These are phyloP conservation scores for Globisporangium emineosum DNA, from an alignment of 352 stramenopile species.

Conservation along the genomic window DNA sequence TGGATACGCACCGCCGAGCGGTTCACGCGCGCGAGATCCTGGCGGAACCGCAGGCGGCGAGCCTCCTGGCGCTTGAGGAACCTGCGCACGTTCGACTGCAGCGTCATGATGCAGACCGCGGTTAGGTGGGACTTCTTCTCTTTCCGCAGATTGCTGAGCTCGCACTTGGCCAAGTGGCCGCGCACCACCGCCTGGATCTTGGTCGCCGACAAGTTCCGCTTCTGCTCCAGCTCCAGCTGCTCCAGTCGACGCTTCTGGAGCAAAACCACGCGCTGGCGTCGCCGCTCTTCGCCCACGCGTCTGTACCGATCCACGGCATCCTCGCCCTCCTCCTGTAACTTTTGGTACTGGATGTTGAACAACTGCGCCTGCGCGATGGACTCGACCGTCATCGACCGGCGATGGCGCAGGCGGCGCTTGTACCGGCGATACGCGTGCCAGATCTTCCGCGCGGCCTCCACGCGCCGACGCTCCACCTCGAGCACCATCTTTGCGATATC, in stretches of 20 bases:
- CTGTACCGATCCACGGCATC: slow-evolving; percentile 37
- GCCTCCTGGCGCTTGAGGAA: slow-evolving; percentile 45
- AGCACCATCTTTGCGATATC: slow-evolving; percentile 16
- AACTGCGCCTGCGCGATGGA: slow-evolving; percentile 51
- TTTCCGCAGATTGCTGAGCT: slow-evolving; percentile 26
- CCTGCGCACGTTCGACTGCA: slow-evolving; percentile 68
- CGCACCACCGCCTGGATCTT: slow-evolving; percentile 51
- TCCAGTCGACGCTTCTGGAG: slow-evolving; percentile 51
- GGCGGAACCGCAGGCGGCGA: slow-evolving; percentile 38
- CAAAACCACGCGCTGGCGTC: slow-evolving; percentile 49
- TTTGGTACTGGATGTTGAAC: slow-evolving; percentile 37
- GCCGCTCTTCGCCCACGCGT: slow-evolving; percentile 45
- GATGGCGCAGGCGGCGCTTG: slow-evolving; percentile 38
- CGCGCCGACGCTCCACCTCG: slow-evolving; percentile 22
- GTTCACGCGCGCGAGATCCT: slow-evolving; percentile 61
- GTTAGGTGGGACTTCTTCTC: slow-evolving; percentile 55
- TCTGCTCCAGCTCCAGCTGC: slow-evolving; percentile 44
- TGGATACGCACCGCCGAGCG: slow-evolving; percentile 61
- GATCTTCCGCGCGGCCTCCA: slow-evolving; percentile 31
- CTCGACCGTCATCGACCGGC: slow-evolving; percentile 54
- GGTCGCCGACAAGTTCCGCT: slow-evolving; percentile 33
- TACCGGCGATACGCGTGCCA: slow-evolving; percentile 43
- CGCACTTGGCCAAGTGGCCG: slow-evolving; percentile 34
- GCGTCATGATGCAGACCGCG: slow-evolving; percentile 53
- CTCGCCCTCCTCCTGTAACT: slow-evolving; percentile 29